Percentiles rank a stretch among this genome's conserved stretches.
These are phyloP conservation scores for Cryptococcus sp. DNA, from an alignment of 1,284 basidiomycete genomes.

Conservation along the genomic window DNA sequence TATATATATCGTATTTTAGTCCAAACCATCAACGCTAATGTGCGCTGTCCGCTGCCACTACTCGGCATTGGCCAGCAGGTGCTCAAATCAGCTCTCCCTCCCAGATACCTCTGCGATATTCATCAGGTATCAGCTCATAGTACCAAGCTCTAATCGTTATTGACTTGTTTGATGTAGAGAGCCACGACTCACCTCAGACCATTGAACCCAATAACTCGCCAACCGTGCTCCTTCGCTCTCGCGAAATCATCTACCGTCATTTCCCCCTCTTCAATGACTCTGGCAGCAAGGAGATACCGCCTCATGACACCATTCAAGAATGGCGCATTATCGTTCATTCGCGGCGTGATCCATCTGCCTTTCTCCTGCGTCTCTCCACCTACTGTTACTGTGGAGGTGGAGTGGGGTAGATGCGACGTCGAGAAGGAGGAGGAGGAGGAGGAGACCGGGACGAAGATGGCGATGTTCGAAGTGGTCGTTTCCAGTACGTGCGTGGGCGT, in stretches of 20 bases:
- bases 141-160: background rate
- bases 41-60: too few species aligned
- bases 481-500: slow-evolving; percentile 36
- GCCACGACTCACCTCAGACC: slow-evolving; percentile 34
- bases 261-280: slow-evolving; percentile 30
- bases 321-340: slow-evolving; percentile 13
- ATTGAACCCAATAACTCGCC: slow-evolving; percentile 46
- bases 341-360: slow-evolving; percentile 41
- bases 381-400: too few species aligned
- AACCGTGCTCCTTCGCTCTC: slow-evolving; percentile 19
- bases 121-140: background rate
- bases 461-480: slow-evolving; percentile 47
- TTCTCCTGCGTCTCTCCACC: background rate
- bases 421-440: too few species aligned
- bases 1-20: too few species aligned
- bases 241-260: slow-evolving; percentile 31
- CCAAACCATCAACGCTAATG: too few species aligned
- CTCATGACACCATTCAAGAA: slow-evolving; percentile 45
- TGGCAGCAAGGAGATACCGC: slow-evolving; percentile 29
- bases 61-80: too few species aligned
- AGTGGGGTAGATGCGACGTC: too few species aligned
- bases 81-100: slow-evolving; percentile 31
- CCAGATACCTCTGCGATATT: slow-evolving; percentile 38
- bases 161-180: background rate
- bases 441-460: slow-evolving; percentile 22